Conservation (phyloP, 176 grass and related monocot genomes). For the Cocos nucifera region DNA sequence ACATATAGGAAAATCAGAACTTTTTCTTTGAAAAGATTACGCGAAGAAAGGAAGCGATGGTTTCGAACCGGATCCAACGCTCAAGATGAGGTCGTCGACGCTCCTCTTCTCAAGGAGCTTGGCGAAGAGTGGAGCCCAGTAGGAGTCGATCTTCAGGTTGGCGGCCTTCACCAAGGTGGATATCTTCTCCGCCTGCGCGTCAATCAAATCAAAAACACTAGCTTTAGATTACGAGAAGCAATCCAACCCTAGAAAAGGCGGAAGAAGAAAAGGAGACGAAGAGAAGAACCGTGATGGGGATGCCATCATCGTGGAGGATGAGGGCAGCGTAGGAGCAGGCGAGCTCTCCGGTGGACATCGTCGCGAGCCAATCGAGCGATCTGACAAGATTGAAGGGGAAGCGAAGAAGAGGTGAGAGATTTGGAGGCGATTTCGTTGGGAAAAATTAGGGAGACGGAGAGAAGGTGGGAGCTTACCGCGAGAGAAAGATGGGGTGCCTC, state of each 20-base stretch:
- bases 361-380: too few relatives aligned
- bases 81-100: constrained; percentile 13
- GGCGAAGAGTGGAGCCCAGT: constrained; percentile 9
- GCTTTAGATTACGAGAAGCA: too few relatives aligned
- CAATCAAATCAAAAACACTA: not conserved
- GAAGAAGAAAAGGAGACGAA: not conserved
- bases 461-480: too few relatives aligned
- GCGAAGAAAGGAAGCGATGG: too few relatives aligned
- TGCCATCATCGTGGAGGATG: constrained; percentile 3
- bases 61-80: constrained; percentile 7
- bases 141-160: constrained; percentile 9
- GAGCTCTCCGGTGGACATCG: not conserved
- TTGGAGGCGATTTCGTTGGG: too few relatives aligned
- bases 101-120: constrained; percentile 17
- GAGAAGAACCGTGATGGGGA: constrained; percentile 1
- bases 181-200: constrained; percentile 14
- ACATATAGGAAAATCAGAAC: too few relatives aligned
- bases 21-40: too few relatives aligned
- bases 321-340: constrained; percentile 5
- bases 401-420: too few relatives aligned
- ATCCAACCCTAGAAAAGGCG: not conserved
- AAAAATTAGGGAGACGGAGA: too few relatives aligned
- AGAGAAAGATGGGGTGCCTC: too few relatives aligned
- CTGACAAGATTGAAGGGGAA: too few relatives aligned
- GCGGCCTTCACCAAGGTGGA: constrained; percentile 6